Base-by-base conservation (phyloP, 257 asterid genomes). In the Solanum pinnatisectum region DNA sequence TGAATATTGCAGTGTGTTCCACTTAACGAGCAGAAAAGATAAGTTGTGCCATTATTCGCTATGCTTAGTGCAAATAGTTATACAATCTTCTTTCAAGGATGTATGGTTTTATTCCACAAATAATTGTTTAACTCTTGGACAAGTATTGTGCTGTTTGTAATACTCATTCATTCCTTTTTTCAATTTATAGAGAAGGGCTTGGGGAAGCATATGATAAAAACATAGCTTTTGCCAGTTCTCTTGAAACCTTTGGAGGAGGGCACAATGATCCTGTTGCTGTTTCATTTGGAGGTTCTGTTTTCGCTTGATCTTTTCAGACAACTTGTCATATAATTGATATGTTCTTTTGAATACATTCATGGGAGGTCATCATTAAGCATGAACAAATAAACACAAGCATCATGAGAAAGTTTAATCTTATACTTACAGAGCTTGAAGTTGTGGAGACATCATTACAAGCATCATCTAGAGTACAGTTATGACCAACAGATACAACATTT, bases 181-280 rank as follows among this genome's bases (percentile, higher is more conserved):
- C 86, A 87, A 68, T 89, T 90, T 90, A 68, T 94, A 97, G 99
- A 70, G 99, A 95, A 88, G 99, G 99, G 89, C 98, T 97, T 89
- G 99, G 96, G 88, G 99, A 97, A 90, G 98, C 98, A 91, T 95
- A 93, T 89, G 98, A 95, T 83, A 94, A 93, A 92, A 98, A 96
- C 89, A 91, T 95, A 90, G 93, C 96, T 88, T 97, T 97, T 91
- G 98, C 99, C 82, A 91, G 92, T 91, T 90, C 98, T n/a, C 95
- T 97, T 78, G 99, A 96, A 92, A 93, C 91, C 71, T 95, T 97
- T 94, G 94, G 96, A 72, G 99, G 99, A 77, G 98, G 94, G 84
- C 95, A 92, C 85, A 92, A 92, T 90, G 99, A 97, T 89, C 98
- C 98, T 72, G 86, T 95, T 90, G 91, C 96, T 77, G 91, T 95